These are phyloP conservation scores for Sporothrix schenckii DNA, from an alignment of 2,329 filamentous ascomycete species.

Conservation along the genomic window DNA sequence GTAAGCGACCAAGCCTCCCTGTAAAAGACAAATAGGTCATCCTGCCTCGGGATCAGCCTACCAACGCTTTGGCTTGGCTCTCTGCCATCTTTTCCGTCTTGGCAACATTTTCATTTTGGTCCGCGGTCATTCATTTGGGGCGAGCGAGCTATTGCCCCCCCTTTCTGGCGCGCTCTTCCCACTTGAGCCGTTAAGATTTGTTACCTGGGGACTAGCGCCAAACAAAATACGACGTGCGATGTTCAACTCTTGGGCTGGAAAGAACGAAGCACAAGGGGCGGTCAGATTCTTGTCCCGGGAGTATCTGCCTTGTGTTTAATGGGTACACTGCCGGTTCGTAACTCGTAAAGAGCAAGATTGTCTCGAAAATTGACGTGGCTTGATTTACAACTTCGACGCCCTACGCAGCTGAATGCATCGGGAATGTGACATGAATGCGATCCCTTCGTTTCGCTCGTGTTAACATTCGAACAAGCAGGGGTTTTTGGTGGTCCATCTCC, in stretches of 20 bases:
- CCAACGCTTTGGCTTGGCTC: constrained; percentile 15
- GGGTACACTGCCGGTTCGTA: not conserved
- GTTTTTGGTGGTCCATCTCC: not conserved
- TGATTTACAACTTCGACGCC: constrained; percentile 1
- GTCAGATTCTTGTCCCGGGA: too few relatives aligned
- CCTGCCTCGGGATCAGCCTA: constrained; percentile 24
- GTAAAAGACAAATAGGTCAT: not conserved
- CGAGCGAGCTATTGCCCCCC: constrained; percentile 1
- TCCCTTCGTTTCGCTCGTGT: not conserved
- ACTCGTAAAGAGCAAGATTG: not conserved
- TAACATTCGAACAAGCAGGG: not conserved
- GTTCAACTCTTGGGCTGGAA: too few relatives aligned
- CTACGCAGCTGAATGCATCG: not conserved
- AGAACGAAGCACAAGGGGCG: too few relatives aligned
- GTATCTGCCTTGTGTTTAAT: too few relatives aligned
- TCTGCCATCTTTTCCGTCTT: constrained; percentile 26
- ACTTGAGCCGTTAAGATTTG: constrained; percentile 12
- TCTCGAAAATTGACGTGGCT: not conserved
- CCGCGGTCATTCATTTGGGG: not conserved
- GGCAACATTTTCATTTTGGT: not conserved
- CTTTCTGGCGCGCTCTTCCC: constrained; percentile 18
- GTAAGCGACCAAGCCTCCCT: not conserved
- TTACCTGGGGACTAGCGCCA: constrained; percentile 5
- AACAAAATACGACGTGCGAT: not conserved
- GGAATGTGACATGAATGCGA: not conserved